Evolutionary conservation across 2,329 filamentous ascomycete genomes (phyloP).

Genomic region (Aspergillus fischeri): DNA sequence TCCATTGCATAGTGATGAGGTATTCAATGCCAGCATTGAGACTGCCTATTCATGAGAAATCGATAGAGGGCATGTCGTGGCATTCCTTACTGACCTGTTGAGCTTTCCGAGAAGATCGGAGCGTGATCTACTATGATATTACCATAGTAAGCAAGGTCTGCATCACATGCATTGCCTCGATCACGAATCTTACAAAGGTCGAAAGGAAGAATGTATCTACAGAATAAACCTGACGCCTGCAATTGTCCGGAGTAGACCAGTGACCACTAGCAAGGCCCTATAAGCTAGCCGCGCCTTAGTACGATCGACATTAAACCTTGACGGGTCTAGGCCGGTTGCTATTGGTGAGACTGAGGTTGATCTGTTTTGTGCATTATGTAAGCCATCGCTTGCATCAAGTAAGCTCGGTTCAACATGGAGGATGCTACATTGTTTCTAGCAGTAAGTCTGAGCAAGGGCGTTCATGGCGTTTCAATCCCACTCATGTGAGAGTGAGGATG

Average conservation of each 20-base stretch:
- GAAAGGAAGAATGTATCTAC: neutral
- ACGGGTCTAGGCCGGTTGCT: neutral
- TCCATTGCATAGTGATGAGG: neutral
- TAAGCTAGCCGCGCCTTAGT: neutral
- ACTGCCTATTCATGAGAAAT: neutral
- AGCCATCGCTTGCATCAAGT: neutral
- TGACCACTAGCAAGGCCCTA: neutral
- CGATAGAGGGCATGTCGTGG: too few relatives aligned
- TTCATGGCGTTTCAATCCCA: neutral
- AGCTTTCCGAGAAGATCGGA: neutral
- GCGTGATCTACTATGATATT: too few relatives aligned
- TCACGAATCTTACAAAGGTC: neutral
- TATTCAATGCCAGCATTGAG: neutral
- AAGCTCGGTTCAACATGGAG: neutral
- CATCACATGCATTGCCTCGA: neutral
- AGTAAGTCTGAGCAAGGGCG: neutral
- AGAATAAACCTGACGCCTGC: too few relatives aligned
- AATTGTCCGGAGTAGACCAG: too few relatives aligned
- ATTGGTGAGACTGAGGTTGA: neutral
- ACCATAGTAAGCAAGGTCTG: neutral
- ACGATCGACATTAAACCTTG: neutral
- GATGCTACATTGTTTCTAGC: neutral
- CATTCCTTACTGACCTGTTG: neutral
- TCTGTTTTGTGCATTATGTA: neutral
- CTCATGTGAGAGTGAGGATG: neutral